Percentiles rank a stretch among this genome's conserved stretches.
Conservation (phyloP, 495 filamentous ascomycete genomes). For the Penicillium canescens region DNA sequence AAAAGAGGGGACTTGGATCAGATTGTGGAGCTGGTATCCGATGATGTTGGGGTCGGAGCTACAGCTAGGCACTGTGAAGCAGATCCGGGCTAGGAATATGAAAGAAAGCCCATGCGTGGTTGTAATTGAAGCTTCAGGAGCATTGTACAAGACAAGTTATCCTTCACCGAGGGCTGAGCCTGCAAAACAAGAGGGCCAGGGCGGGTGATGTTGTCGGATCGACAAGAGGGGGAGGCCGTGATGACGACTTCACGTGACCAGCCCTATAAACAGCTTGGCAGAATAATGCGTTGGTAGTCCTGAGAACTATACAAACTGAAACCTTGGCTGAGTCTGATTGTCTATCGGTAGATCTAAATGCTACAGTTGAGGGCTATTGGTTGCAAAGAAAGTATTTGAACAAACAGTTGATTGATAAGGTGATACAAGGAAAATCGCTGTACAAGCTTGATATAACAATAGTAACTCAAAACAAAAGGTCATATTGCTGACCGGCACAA, state of each 20-base stretch:
- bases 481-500: background rate
- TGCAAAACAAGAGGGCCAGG: conserved; percentile 20
- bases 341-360: too few species aligned
- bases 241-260: conserved; percentile 12
- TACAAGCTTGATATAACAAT: conserved; percentile 21
- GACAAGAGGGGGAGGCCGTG: conserved; percentile 28
- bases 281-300: background rate
- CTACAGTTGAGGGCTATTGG: too few species aligned
- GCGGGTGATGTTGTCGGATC: conserved; percentile 22
- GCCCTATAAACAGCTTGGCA: conserved; percentile 10
- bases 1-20: background rate
- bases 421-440: conserved; percentile 18
- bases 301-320: too few species aligned
- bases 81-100: conserved; percentile 19
- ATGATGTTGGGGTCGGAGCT: conserved; percentile 31
- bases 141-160: conserved; percentile 36
- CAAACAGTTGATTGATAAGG: conserved; percentile 11
- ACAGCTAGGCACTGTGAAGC: conserved; percentile 23
- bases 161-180: conserved; percentile 18
- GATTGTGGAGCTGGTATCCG: conserved; percentile 9
- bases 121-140: conserved; percentile 18
- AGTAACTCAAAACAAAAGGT: conserved; percentile 12
- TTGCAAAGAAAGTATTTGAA: background rate
- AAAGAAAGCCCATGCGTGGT: conserved; percentile 26
- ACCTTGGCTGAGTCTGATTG: too few species aligned